A percentile compares a stretch with the other conserved stretches of the same genome.
phyloP scores from a whole-genome alignment of 1,284 basidiomycete species.

The Clitocybe nebularis region DNA sequence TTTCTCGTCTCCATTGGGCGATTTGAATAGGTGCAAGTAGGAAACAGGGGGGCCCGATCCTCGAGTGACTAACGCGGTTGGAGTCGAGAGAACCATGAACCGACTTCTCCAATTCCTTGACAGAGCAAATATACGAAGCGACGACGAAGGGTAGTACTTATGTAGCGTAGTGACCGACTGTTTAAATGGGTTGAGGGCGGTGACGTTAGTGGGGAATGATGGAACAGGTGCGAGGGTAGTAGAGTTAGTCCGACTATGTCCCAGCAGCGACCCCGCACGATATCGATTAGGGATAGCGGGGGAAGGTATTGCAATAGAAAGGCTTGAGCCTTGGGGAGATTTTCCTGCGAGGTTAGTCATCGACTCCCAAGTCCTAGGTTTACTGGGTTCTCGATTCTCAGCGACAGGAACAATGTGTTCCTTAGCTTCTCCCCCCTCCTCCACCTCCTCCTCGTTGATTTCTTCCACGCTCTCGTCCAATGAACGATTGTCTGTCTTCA shows the following conservation, averaged over 20 bases:
- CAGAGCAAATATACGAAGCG: slow-evolving; percentile 64
- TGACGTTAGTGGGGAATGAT: slow-evolving; percentile 53
- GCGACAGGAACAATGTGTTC: neutral
- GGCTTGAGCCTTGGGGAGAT: slow-evolving; percentile 25
- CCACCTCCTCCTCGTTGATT: slow-evolving; percentile 15
- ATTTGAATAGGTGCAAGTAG: slow-evolving; percentile 72
- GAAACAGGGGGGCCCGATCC: slow-evolving; percentile 37
- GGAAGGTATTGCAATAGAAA: slow-evolving; percentile 26
- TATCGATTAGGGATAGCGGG: slow-evolving; percentile 21
- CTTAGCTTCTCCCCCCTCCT: slow-evolving; percentile 9
- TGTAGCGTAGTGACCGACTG: slow-evolving; percentile 50
- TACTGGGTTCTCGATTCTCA: slow-evolving; percentile 13
- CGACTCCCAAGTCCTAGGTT: slow-evolving; percentile 8
- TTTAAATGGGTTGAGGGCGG: slow-evolving; percentile 45
- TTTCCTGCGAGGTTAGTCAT: slow-evolving; percentile 6
- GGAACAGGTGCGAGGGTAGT: slow-evolving; percentile 40
- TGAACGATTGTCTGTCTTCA: slow-evolving; percentile 26
- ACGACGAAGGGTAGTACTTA: slow-evolving; percentile 64
- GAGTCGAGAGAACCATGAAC: slow-evolving; percentile 57
- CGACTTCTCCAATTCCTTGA: slow-evolving; percentile 71
- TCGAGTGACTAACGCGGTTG: slow-evolving; percentile 28
- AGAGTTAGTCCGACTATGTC: slow-evolving; percentile 32
- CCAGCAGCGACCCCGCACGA: slow-evolving; percentile 35
- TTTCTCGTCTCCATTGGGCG: slow-evolving; percentile 48
- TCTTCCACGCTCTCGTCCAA: slow-evolving; percentile 28